A percentile compares a stretch with the other conserved stretches of the same genome.
Evolutionary conservation across 306 rosid genomes (phyloP).

Genomic region (Rosa persica): DNA sequence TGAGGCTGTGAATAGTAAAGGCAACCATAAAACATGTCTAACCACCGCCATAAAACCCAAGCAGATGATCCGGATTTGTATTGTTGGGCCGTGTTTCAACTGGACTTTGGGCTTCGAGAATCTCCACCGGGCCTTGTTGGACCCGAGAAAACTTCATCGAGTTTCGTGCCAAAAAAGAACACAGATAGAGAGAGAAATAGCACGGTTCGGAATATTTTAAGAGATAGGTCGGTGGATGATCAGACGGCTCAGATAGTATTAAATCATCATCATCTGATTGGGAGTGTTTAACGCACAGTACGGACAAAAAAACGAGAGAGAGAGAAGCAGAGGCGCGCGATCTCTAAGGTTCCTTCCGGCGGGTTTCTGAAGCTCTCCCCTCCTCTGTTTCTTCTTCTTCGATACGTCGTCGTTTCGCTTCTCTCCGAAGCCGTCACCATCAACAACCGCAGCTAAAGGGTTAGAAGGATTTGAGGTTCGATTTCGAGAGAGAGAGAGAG

Average conservation of each 20-base stretch:
- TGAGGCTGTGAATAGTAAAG: too few relatives aligned
- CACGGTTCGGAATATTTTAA: neutral
- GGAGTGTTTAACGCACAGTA: constrained; percentile 1
- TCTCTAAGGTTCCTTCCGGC: neutral
- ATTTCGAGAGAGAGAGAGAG: neutral
- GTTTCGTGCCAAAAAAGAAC: neutral
- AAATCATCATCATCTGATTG: neutral
- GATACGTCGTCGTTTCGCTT: neutral
- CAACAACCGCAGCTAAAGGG: too few relatives aligned
- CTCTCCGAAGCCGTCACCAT: neutral
- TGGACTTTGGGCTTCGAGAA: neutral
- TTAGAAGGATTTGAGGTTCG: neutral
- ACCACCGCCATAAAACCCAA: too few relatives aligned
- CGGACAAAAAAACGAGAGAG: neutral
- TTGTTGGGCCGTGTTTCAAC: too few relatives aligned
- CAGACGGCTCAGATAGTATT: neutral
- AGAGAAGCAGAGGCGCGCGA: constrained; percentile 3
- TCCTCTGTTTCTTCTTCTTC: neutral
- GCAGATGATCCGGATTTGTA: too few relatives aligned
- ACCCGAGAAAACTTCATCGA: neutral
- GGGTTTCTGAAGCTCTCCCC: neutral
- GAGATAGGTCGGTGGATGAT: neutral
- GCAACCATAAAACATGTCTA: too few relatives aligned
- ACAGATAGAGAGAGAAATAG: neutral
- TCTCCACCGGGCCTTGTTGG: neutral